Conservation (phyloP, 192 early-diverging fungal species). For the Neocallimastix lanati region DNA sequence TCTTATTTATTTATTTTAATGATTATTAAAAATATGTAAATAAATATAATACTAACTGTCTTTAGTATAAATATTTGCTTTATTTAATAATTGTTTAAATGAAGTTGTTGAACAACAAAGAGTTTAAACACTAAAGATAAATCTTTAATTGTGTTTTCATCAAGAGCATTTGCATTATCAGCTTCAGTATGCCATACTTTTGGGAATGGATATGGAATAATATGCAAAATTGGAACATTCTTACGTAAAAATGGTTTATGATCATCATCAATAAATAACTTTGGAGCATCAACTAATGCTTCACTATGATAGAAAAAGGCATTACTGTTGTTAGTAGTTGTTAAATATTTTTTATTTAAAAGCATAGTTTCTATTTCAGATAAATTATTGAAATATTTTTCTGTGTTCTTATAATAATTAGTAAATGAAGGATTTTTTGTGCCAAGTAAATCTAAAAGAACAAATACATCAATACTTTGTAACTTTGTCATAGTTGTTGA, state of each 20-base stretch:
- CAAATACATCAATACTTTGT: constrained; percentile 61
- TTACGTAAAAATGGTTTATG: constrained; percentile 66
- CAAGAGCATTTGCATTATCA: constrained; percentile 57
- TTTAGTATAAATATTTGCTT: too few species aligned
- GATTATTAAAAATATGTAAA: too few species aligned
- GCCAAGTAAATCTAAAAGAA: constrained; percentile 79
- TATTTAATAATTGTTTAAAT: background rate
- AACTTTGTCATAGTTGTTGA: constrained; percentile 15
- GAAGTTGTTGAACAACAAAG: constrained; percentile 56
- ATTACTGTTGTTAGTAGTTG: background rate
- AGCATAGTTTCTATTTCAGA: constrained; percentile 52
- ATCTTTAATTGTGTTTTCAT: constrained; percentile 43
- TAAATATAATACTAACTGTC: too few species aligned
- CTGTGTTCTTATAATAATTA: constrained; percentile 45
- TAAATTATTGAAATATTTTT: constrained; percentile 47
- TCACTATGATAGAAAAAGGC: constrained; percentile 3
- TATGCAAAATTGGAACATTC: constrained; percentile 68
- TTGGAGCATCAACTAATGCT: constrained; percentile 5
- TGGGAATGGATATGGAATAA: constrained; percentile 76
- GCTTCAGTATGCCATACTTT: constrained; percentile 61
- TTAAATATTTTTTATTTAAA: constrained; percentile 4
- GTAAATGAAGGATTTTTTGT: constrained; percentile 21
- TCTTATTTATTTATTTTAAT: too few species aligned
- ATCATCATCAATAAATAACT: constrained; percentile 53
- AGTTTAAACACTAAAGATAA: constrained; percentile 56